A percentile compares a stretch with the other conserved stretches of the same genome.
Evolutionary conservation across 176 grass and related monocot species (phyloP).

Genomic region (Echinochloa phyllopogon): DNA sequence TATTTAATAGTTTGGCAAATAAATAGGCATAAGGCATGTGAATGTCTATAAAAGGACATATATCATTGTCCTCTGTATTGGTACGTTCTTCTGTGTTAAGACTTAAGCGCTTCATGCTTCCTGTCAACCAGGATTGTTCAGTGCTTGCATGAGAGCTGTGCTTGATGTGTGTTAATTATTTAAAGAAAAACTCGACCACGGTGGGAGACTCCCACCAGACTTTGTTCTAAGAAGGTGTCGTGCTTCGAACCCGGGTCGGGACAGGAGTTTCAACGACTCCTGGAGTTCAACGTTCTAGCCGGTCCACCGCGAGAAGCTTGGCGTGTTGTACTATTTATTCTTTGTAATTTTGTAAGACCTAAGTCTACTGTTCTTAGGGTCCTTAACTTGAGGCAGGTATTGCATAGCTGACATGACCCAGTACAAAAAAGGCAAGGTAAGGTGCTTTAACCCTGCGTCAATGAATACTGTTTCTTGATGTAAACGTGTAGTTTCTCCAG

Average conservation of each 20-base stretch:
- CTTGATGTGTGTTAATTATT: neutral
- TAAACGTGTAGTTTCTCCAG: neutral
- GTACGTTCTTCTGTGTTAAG: too few relatives aligned
- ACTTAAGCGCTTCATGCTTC: neutral
- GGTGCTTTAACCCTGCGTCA: conserved; percentile 3
- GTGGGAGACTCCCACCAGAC: too few relatives aligned
- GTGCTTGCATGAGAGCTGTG: conserved; percentile 9
- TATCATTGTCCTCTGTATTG: too few relatives aligned
- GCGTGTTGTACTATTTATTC: neutral
- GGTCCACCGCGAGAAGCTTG: too few relatives aligned
- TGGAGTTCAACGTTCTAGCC: too few relatives aligned
- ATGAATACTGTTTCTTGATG: neutral
- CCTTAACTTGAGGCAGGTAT: conserved; percentile 81
- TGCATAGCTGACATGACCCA: conserved; percentile 95
- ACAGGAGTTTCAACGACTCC: too few relatives aligned
- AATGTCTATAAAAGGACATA: neutral
- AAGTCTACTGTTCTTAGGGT: conserved; percentile 22
- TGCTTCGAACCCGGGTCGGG: too few relatives aligned
- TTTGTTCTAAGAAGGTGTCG: too few relatives aligned
- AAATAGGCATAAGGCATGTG: neutral
- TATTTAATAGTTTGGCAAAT: neutral
- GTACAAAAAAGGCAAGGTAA: conserved; percentile 88
- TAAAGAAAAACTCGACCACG: too few relatives aligned
- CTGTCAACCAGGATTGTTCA: neutral
- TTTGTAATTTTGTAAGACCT: neutral